phyloP scores from a whole-genome alignment of 768 basidiomycete genomes.

The Tulasnella sp. region DNA sequence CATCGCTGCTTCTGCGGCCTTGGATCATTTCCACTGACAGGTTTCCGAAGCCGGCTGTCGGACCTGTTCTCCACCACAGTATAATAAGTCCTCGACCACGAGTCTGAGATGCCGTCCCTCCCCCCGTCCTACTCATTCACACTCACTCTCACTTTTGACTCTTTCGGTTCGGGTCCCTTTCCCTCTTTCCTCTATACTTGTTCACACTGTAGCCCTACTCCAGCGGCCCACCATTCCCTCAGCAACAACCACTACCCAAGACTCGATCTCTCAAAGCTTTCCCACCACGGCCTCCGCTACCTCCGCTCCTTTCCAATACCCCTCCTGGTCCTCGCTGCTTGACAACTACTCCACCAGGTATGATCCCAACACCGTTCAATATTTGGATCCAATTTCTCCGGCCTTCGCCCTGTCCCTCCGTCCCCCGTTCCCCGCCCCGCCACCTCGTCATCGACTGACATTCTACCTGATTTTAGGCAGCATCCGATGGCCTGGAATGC shows the following conservation, averaged over 20 bases:
- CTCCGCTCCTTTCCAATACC: constrained; percentile 8
- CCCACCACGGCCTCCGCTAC: constrained; percentile 11
- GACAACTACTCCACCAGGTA: constrained; percentile 15
- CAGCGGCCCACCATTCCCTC: constrained; percentile 14
- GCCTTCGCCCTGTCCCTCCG: neutral
- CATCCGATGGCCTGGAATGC: constrained; percentile 25
- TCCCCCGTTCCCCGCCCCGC: neutral
- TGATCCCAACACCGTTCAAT: neutral
- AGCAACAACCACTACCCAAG: neutral
- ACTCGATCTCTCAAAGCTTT: constrained; percentile 2
- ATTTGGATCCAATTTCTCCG: neutral
- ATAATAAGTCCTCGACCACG: constrained; percentile 9
- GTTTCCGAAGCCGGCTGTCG: neutral
- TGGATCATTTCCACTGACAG: constrained; percentile 8
- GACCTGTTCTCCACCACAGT: neutral
- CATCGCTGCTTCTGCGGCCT: neutral
- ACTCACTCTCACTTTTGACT: constrained; percentile 9
- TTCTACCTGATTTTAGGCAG: constrained; percentile 5
- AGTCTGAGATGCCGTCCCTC: constrained; percentile 3
- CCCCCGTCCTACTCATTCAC: neutral
- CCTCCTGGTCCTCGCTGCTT: constrained; percentile 1
- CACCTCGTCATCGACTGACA: constrained; percentile 8
- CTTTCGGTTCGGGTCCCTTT: neutral
- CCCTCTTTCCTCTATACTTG: neutral
- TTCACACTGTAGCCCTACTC: constrained; percentile 10